phyloP scores from a whole-genome alignment of 805 yeast species.

The Nakazawaea molendinolei region DNA sequence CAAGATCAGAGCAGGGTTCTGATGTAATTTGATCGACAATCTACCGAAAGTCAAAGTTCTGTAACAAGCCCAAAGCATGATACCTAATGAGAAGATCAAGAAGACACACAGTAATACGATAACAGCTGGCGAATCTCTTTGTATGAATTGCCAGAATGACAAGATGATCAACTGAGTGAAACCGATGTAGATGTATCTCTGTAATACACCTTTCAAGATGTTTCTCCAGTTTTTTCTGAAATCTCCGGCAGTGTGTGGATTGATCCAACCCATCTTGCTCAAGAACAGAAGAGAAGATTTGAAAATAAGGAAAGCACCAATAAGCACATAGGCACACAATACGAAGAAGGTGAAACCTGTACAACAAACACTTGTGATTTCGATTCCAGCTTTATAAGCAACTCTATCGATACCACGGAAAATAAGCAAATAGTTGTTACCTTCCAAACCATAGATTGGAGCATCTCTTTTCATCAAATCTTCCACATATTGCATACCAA shows the following conservation, averaged over 20 bases:
- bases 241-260: conserved; percentile 37
- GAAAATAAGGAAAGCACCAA: conserved; percentile 49
- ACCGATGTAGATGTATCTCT: conserved; percentile 77
- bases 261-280: conserved; percentile 42
- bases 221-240: conserved; percentile 50
- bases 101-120: conserved; percentile 74
- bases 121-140: conserved; percentile 81
- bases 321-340: conserved; percentile 66
- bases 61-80: conserved; percentile 59
- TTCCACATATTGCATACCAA: conserved; percentile 14
- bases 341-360: conserved; percentile 87
- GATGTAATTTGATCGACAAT: conserved; percentile 48
- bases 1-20: conserved; percentile 81
- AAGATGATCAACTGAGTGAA: conserved; percentile 75
- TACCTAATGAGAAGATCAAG: conserved; percentile 50
- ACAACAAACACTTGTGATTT: conserved; percentile 73
- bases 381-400: conserved; percentile 71
- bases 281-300: conserved; percentile 45
- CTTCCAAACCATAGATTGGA: conserved; percentile 32
- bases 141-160: conserved; percentile 83
- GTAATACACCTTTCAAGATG: conserved; percentile 70
- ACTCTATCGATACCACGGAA: conserved; percentile 84
- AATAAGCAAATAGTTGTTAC: conserved; percentile 56
- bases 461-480: conserved; percentile 17
- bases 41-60: conserved; percentile 60